Conservation (phyloP, 148 eudicot species). For the Silene uniflora region DNA sequence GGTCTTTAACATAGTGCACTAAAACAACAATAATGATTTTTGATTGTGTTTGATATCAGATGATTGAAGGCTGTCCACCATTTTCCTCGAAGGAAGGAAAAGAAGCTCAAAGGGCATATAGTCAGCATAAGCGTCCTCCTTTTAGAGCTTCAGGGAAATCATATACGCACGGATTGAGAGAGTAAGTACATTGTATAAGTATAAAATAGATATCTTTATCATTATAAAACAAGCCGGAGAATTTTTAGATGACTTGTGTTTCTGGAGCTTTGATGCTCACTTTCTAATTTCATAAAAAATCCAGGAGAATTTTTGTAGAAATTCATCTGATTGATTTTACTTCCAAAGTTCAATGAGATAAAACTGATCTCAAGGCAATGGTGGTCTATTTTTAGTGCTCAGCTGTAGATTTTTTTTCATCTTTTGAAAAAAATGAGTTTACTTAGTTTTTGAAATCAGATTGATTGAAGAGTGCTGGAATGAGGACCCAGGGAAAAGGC, state of each 20-base stretch:
- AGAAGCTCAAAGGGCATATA: conserved; percentile 63
- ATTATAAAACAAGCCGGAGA: too few species aligned
- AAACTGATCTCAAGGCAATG: background rate
- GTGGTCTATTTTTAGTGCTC: background rate
- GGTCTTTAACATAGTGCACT: too few species aligned
- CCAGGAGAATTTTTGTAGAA: too few species aligned
- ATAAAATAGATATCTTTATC: too few species aligned
- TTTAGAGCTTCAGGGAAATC: conserved; percentile 63
- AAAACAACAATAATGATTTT: too few species aligned
- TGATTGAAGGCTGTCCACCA: conserved; percentile 95
- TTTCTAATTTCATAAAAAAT: too few species aligned
- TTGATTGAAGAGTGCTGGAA: conserved; percentile 89
- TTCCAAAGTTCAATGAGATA: background rate
- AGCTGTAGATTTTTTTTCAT: background rate
- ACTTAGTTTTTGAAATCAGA: conserved; percentile 35
- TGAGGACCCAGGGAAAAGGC: conserved; percentile 68
- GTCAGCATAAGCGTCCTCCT: conserved; percentile 75
- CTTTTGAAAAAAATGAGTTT: background rate
- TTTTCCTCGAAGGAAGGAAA: conserved; percentile 47
- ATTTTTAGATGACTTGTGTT: too few species aligned
- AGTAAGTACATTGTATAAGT: conserved; percentile 35
- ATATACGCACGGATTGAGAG: conserved; percentile 78
- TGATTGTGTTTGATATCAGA: conserved; percentile 30
- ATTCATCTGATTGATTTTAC: background rate
- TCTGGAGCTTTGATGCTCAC: too few species aligned